A percentile compares a stretch with the other conserved stretches of the same genome.
phyloP scores from a whole-genome alignment of 345 rosid species.

The Salix arbutifolia region DNA sequence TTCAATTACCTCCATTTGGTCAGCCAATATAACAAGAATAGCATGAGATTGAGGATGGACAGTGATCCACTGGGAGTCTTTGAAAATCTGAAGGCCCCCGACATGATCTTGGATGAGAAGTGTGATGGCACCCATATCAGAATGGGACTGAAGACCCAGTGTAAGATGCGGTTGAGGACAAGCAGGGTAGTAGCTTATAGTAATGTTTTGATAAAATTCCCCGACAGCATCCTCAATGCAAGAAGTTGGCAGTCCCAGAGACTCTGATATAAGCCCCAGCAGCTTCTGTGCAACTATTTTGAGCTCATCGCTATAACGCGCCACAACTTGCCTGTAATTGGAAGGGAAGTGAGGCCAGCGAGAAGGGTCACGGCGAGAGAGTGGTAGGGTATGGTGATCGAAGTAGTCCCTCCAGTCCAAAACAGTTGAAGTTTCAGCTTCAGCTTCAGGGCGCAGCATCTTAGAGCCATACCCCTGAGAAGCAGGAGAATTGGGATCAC shows the following conservation, averaged over 20 bases:
- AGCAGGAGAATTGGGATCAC: conserved; percentile 59
- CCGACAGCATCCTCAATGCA: conserved; percentile 62
- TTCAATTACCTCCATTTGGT: conserved; percentile 68
- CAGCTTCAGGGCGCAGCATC: conserved; percentile 44
- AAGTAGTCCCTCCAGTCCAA: conserved; percentile 96
- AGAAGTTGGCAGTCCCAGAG: conserved; percentile 46
- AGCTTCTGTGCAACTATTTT: conserved; percentile 53
- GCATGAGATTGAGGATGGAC: conserved; percentile 60
- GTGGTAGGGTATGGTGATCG: conserved; percentile 81
- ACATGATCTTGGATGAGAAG: conserved; percentile 82
- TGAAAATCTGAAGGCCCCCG: conserved; percentile 72
- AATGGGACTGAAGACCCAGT: conserved; percentile 84
- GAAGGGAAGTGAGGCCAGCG: conserved; percentile 71
- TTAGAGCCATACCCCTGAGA: conserved; percentile 82
- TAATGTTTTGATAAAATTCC: conserved; percentile 80
- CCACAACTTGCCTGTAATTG: conserved; percentile 57
- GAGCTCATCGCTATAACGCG: conserved; percentile 60
- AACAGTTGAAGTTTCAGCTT: conserved; percentile 28
- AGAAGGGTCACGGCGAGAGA: conserved; percentile 63
- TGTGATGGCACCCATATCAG: conserved; percentile 78
- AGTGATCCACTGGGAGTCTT: conserved; percentile 61
- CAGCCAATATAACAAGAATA: conserved; percentile 65
- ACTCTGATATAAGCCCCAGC: conserved; percentile 60
- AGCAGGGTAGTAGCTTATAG: conserved; percentile 80
- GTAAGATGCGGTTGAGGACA: conserved; percentile 89